Evolutionary conservation across 768 basidiomycete species (phyloP).

Genomic region (Boletus subcaerulescens): DNA sequence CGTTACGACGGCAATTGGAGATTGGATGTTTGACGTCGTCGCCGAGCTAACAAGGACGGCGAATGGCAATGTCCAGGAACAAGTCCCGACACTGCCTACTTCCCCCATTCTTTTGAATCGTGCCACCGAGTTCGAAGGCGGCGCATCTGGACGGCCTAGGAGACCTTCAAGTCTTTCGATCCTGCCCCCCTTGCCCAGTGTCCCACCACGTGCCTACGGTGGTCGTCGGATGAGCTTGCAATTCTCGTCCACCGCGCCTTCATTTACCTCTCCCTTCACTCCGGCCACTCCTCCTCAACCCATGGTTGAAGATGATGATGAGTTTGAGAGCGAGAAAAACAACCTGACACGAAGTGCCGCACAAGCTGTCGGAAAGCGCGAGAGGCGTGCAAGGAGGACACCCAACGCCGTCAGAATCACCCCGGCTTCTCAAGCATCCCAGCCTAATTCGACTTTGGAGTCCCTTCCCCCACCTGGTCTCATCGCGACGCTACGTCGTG

Average conservation of each 20-base stretch:
- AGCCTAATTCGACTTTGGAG: conserved; percentile 1
- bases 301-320: conserved; percentile 36
- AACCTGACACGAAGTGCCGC: conserved; percentile 39
- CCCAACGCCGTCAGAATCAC: not conserved
- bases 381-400: conserved; percentile 20
- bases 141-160: conserved; percentile 17
- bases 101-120: conserved; percentile 18
- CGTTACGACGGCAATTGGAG: conserved; percentile 51
- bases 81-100: conserved; percentile 20
- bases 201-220: conserved; percentile 30
- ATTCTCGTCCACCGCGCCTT: conserved; percentile 57
- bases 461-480: conserved; percentile 17
- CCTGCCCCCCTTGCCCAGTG: conserved; percentile 30
- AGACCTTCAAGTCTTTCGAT: conserved; percentile 37
- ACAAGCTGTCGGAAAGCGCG: conserved; percentile 38
- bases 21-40: conserved; percentile 84
- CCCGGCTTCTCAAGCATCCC: conserved; percentile 5
- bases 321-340: conserved; percentile 45
- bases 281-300: not conserved
- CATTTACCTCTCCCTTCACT: conserved; percentile 29
- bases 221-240: conserved; percentile 52
- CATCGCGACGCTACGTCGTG: conserved; percentile 44
- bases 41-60: conserved; percentile 53
- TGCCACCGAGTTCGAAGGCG: conserved; percentile 19
- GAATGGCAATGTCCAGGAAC: not conserved